A percentile compares a stretch with the other conserved stretches of the same genome.
Evolutionary conservation across 768 basidiomycete genomes (phyloP).

Genomic region (Pisolithus orientalis): DNA sequence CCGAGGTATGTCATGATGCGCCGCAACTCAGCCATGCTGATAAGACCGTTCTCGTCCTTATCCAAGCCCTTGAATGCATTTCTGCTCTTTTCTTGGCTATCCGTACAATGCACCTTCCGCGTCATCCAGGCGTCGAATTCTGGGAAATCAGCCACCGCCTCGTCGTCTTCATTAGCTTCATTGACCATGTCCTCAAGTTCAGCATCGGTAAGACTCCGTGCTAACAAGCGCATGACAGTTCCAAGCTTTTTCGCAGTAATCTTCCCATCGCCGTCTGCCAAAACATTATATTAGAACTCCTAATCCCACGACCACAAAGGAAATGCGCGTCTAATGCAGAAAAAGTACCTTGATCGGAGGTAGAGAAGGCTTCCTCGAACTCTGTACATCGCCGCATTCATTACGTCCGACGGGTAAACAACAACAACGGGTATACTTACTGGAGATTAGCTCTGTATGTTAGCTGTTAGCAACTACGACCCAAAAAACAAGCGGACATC

Average conservation of each 20-base stretch:
- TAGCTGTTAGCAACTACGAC: neutral
- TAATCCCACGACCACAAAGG: neutral
- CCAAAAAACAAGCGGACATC: conserved; percentile 8
- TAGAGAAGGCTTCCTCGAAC: conserved; percentile 98
- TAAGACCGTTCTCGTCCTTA: conserved; percentile 90
- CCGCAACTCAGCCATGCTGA: conserved; percentile 78
- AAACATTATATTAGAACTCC: neutral
- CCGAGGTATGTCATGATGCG: conserved; percentile 91
- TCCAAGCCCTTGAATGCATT: conserved; percentile 98
- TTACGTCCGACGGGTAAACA: neutral
- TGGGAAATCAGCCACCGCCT: conserved; percentile 80
- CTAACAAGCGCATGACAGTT: conserved; percentile 88
- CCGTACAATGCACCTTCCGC: conserved; percentile 86
- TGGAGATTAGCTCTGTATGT: conserved; percentile 79
- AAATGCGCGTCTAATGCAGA: conserved; percentile 12
- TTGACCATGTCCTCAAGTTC: conserved; percentile 95
- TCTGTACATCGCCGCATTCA: conserved; percentile 40
- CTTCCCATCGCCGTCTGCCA: conserved; percentile 81
- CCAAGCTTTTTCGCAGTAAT: conserved; percentile 89
- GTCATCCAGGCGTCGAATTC: conserved; percentile 85
- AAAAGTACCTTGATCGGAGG: conserved; percentile 84
- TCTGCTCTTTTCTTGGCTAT: conserved; percentile 89
- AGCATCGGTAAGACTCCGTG: conserved; percentile 88
- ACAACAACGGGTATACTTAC: conserved; percentile 35
- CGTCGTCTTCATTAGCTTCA: conserved; percentile 86